Evolutionary conservation across 2,329 filamentous ascomycete species (phyloP), one percentile per base, ranked within the genome.

Genomic region (Fusarium stilboides): DNA sequence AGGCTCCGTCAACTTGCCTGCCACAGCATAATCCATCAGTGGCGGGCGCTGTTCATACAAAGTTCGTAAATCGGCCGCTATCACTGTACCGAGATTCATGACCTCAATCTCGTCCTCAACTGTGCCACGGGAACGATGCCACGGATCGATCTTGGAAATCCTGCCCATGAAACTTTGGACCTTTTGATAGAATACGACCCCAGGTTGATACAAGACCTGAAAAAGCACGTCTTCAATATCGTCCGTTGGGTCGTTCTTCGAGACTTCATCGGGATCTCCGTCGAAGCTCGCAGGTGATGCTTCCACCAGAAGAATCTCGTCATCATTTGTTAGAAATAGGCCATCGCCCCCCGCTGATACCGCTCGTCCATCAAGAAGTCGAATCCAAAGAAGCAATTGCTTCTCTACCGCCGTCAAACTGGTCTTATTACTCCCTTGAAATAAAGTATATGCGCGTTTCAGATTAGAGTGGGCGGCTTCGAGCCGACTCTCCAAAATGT

Each of bases 71-170:
- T 88, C 86, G 15, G 79, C 78, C 4, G 82, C 79, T 49, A 88
- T 88, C 51, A 80, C 77, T 3, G 84, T 80, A 2, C 82, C 86
- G 45, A 86, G 80, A 33, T 82, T 82, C 85, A 88, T 88, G 2
- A 88, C 85, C 57, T 88, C 86, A 3, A 84, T 87, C 76, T 88
- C 85, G 69, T 88, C 86, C 50, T 87, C 82, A 12, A 88, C 86
- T 0, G 85, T 88, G 6, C 86, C 86, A 9, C 86, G 81, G 24
- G 81, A 82, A 13, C 86, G 82, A 71, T 88, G 86, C 84, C 85
- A 88, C 1, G 82, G 85, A 57, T 88, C 85, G 54, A 88, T 87
- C 57, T 84, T 82, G 8, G 86, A 85, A 47, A 88, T 87, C 7
- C 85, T 80, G 3, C 86, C 86, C 78, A 87, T 87, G 71, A 88